phyloP scores from a whole-genome alignment of 2,329 filamentous ascomycete species.

The Colletotrichum sublineola region DNA sequence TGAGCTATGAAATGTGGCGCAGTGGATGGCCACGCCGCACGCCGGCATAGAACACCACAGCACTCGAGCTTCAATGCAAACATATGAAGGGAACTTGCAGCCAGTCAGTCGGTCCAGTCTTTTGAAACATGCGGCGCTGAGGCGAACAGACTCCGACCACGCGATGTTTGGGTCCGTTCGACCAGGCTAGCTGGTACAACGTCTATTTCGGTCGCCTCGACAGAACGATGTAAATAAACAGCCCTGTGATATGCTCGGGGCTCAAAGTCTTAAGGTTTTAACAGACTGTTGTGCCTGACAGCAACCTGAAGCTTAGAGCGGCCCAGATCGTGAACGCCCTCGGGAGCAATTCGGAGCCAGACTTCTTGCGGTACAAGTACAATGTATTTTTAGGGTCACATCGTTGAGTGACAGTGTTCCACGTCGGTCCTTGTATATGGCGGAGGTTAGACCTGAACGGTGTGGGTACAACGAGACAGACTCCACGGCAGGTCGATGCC shows the following conservation, averaged over 20 bases:
- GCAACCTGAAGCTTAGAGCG: constrained; percentile 33
- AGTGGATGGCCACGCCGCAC: constrained; percentile 16
- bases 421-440: constrained; percentile 17
- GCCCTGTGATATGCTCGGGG: background rate
- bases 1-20: constrained; percentile 7
- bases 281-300: constrained; percentile 16
- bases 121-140: constrained; percentile 42
- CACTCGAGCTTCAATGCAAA: constrained; percentile 27
- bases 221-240: background rate
- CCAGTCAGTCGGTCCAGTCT: constrained; percentile 38
- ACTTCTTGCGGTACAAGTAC: constrained; percentile 21
- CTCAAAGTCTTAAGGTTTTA: constrained; percentile 9
- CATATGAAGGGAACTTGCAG: constrained; percentile 39
- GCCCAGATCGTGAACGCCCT: constrained; percentile 5
- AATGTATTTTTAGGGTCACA: constrained; percentile 38
- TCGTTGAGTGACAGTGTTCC: constrained; percentile 18
- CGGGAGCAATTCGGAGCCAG: constrained; percentile 36
- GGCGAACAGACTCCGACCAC: constrained; percentile 40
- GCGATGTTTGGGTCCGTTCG: constrained; percentile 37
- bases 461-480: constrained; percentile 33
- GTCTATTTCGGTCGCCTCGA: constrained; percentile 36
- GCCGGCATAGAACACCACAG: constrained; percentile 19
- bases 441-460: constrained; percentile 22
- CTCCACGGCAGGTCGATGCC: constrained; percentile 25
- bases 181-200: constrained; percentile 8